Base-by-base conservation (phyloP, 1,139 yeast genomes). In the Geotrichum klebahnii region DNA sequence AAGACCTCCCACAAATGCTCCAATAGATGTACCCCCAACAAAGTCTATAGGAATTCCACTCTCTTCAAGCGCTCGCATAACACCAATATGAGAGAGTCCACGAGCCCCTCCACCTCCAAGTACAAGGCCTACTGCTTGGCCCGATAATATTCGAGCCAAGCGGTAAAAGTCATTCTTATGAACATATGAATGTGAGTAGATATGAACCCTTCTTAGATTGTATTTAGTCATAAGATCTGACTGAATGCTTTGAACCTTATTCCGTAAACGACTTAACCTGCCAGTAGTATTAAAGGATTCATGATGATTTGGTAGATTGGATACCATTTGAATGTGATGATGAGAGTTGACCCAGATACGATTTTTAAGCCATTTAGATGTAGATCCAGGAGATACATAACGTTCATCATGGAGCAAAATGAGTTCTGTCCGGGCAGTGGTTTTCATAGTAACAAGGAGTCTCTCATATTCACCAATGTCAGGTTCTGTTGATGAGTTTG, bases 81-180 rank as follows among this genome's bases (percentile, higher is more conserved):
- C 84, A 5, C 98, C 98, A 44, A 90, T 76, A 64, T 92, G 98
- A 6, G 96, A 80, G 14, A 92, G 77, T 1, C 98, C 98, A 59
- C 98, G 76, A 0, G 98, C 96, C 28, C 98, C 98, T 41, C 98
- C 98, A 12, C 98, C 98, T 3, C 98, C 98, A 6, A 92, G 73
- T 2, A 92, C 97, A 17, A 92, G 72, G 0, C 97, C 98, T 34
- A 92, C 88, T 0, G 96, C 96, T 64, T 89, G 89, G 14, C 96
- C 95, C 0, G 97, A 86, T 23, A 92, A 69, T 12, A 92, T 78
- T 59, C 98, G 76, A 0, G 98, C 98, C 32, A 92, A 70, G 51
- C 98, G 75, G 66, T 87, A 74, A 63, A 92, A 92, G 64, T 92
- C 98, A 63, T 83, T 84, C 66, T 92, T 92, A 63, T 86, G 89